Evolutionary conservation across 2,329 filamentous ascomycete genomes (phyloP).

Genomic region (Amauroascus verrucosus): DNA sequence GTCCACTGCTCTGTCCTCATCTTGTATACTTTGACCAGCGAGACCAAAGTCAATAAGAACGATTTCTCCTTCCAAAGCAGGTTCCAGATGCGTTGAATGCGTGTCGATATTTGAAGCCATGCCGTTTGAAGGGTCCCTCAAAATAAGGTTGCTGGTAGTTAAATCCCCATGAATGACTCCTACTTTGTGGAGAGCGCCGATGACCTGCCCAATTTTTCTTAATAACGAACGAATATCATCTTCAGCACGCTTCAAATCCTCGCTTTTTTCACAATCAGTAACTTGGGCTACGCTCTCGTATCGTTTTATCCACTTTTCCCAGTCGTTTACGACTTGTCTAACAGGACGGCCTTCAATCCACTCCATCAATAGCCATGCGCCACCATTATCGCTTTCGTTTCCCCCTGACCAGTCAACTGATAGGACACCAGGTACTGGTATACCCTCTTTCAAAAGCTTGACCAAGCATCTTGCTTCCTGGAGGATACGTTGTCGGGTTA

Average conservation of each 20-base stretch:
- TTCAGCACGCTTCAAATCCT: conserved; percentile 35
- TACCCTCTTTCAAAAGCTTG: conserved; percentile 66
- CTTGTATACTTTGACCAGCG: conserved; percentile 65
- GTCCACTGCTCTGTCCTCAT: conserved; percentile 92
- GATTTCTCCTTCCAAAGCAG: conserved; percentile 51
- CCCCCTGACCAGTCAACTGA: conserved; percentile 45
- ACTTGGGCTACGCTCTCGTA: background rate
- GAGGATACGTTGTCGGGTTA: conserved; percentile 77
- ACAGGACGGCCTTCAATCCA: conserved; percentile 70
- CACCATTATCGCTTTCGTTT: conserved; percentile 46
- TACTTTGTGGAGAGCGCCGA: conserved; percentile 68
- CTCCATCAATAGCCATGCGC: conserved; percentile 71
- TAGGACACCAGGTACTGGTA: conserved; percentile 72
- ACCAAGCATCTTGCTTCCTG: conserved; percentile 79
- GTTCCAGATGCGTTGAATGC: conserved; percentile 17
- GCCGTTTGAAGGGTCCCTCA: conserved; percentile 38
- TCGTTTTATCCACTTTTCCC: conserved; percentile 46
- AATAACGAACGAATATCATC: conserved; percentile 52
- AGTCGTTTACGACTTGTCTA: conserved; percentile 57
- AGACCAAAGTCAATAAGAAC: conserved; percentile 93
- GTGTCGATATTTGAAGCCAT: conserved; percentile 15
- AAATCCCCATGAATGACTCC: conserved; percentile 90
- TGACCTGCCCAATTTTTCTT: conserved; percentile 56
- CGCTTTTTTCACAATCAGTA: conserved; percentile 14
- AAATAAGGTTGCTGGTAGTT: conserved; percentile 95